These are phyloP conservation scores for Inga laurina DNA, from an alignment of 306 rosid species.

Conservation along the genomic window DNA sequence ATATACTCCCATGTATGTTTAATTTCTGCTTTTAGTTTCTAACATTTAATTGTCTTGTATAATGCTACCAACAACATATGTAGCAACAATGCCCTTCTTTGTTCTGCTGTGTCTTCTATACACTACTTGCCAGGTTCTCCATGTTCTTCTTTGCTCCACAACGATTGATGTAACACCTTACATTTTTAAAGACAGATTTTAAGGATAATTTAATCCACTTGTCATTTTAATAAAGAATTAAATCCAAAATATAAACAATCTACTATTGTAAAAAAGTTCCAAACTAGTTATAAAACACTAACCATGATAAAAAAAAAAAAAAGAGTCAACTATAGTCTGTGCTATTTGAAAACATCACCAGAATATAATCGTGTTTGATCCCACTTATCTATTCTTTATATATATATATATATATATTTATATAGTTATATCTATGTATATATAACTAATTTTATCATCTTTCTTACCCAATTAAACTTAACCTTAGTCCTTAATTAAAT, in stretches of 20 bases:
- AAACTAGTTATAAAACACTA: not conserved
- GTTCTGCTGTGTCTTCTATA: not conserved
- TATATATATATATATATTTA: no score
- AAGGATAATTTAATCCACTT: not conserved
- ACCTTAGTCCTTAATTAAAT: not conserved
- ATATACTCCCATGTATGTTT: not conserved
- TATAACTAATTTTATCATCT: not conserved
- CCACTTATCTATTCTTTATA: not conserved
- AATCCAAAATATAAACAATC: not conserved
- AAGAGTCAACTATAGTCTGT: no score
- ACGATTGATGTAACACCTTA: not conserved
- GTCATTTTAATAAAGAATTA: not conserved
- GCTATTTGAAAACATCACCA: no score
- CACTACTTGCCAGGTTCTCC: not conserved
- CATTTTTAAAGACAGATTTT: not conserved
- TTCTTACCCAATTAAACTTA: not conserved
- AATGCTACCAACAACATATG: not conserved
- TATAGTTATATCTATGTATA: no score
- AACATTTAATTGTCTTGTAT: slow-evolving; percentile 17
- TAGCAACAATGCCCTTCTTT: slow-evolving; percentile 9
- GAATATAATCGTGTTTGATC: no score
- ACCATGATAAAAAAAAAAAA: not conserved
- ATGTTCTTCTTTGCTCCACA: not conserved
- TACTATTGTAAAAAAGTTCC: not conserved
- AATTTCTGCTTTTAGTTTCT: not conserved